A percentile compares a stretch with the other conserved stretches of the same genome.
These are phyloP conservation scores for Globisporangium acanthophoron DNA, from an alignment of 352 stramenopile genomes.

Conservation along the genomic window DNA sequence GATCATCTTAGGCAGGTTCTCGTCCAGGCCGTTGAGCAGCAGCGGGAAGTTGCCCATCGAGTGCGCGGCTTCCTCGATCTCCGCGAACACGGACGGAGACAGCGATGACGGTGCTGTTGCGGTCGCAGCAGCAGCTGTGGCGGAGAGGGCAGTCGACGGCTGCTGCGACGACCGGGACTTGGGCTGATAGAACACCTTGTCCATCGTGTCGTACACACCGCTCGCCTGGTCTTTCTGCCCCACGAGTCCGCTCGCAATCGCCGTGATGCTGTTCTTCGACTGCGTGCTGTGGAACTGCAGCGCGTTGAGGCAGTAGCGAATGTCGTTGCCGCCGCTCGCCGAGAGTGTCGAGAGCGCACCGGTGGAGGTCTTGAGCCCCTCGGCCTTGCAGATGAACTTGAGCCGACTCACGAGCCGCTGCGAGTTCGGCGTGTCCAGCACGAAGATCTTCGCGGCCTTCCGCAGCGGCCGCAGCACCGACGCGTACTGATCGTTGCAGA, in stretches of 20 bases:
- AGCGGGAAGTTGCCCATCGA: conserved; percentile 74
- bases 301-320: conserved; percentile 95
- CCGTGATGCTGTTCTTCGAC: conserved; percentile 17
- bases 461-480: conserved; percentile 93
- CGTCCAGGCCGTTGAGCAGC: conserved; percentile 83
- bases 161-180: conserved; percentile 24
- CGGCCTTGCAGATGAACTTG: conserved; percentile 88
- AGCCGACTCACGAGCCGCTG: conserved; percentile 90
- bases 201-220: conserved; percentile 58
- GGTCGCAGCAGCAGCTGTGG: neutral
- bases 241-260: conserved; percentile 30
- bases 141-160: neutral
- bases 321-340: conserved; percentile 81
- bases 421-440: conserved; percentile 81
- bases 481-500: conserved; percentile 98
- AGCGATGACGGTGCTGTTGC: neutral
- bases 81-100: conserved; percentile 20
- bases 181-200: conserved; percentile 71
- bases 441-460: conserved; percentile 91
- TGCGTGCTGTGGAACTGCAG: conserved; percentile 92
- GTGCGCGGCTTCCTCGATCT: conserved; percentile 64
- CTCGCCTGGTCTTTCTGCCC: conserved; percentile 55
- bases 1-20: conserved; percentile 85
- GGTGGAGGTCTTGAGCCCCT: conserved; percentile 79
- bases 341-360: conserved; percentile 58